Conservation (phyloP, 2,329 filamentous ascomycete species). For the Leptosphaerulina australis region DNA sequence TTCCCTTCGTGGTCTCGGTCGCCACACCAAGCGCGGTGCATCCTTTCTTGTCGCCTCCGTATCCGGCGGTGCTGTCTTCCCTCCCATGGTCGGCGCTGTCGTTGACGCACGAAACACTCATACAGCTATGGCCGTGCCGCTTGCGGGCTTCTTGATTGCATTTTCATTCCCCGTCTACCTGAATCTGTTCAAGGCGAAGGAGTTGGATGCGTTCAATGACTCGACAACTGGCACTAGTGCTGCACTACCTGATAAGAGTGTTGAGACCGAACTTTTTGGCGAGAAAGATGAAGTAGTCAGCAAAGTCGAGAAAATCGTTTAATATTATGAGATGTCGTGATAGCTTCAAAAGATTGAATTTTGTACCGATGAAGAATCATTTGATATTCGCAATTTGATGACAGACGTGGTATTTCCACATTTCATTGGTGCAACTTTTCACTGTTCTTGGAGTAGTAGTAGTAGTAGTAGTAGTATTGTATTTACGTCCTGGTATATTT, state of each 20-base stretch:
- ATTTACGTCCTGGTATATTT: too few species aligned
- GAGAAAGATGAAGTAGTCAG: constrained; percentile 21
- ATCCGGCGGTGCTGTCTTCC: constrained; percentile 35
- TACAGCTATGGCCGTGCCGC: constrained; percentile 37
- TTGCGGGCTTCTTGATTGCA: constrained; percentile 36
- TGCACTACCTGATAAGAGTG: not conserved
- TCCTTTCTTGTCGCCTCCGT: constrained; percentile 34
- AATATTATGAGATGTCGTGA: too few species aligned
- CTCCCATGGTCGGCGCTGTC: constrained; percentile 37
- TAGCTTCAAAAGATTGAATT: too few species aligned
- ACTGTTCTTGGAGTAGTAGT: too few species aligned
- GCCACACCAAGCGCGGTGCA: constrained; percentile 38
- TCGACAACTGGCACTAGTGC: constrained; percentile 21
- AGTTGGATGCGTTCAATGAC: constrained; percentile 34
- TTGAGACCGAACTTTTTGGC: constrained; percentile 16
- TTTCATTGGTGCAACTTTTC: too few species aligned
- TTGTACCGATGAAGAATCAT: too few species aligned
- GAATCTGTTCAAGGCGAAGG: constrained; percentile 37
- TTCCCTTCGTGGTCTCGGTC: constrained; percentile 32
- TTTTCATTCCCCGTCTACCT: constrained; percentile 38
- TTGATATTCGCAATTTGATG: too few species aligned
- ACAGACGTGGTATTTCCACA: too few species aligned
- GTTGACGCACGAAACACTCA: constrained; percentile 31
- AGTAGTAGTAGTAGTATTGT: too few species aligned
- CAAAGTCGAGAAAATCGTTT: constrained; percentile 16